These are phyloP conservation scores for Oenanthe javanica DNA, from an alignment of 140 eudicot genomes.

Conservation along the genomic window DNA sequence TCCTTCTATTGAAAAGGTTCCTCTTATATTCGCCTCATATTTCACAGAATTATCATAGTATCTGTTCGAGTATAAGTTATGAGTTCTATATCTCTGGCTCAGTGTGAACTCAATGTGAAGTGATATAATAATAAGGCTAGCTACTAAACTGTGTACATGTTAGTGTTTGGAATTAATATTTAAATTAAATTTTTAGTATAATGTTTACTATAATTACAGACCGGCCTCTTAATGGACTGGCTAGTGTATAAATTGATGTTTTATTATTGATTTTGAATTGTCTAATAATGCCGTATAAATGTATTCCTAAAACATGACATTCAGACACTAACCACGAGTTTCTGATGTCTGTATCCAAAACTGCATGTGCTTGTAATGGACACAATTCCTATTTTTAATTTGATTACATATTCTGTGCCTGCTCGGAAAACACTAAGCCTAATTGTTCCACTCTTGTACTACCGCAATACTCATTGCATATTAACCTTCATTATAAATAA, in stretches of 20 bases:
- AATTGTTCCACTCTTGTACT: background rate
- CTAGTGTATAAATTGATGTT: background rate
- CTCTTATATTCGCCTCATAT: background rate
- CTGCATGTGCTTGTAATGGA: background rate
- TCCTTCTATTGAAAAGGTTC: conserved; percentile 57
- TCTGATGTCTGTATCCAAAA: background rate
- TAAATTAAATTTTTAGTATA: background rate
- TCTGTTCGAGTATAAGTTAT: background rate
- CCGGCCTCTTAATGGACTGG: background rate
- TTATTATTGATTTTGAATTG: background rate
- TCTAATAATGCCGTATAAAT: background rate
- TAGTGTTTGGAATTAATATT: background rate
- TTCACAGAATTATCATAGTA: background rate
- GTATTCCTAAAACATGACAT: background rate
- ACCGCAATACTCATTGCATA: background rate
- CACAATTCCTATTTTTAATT: background rate
- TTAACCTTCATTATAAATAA: background rate
- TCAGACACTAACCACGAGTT: too few relatives aligned
- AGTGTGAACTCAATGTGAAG: background rate
- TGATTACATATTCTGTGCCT: too few relatives aligned
- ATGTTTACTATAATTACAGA: background rate
- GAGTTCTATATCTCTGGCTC: background rate
- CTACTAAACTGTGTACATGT: background rate
- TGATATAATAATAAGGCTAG: background rate
- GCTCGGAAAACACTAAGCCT: background rate